Base-by-base conservation (phyloP, 768 basidiomycete genomes). In the Agrocybe chaxingu region DNA sequence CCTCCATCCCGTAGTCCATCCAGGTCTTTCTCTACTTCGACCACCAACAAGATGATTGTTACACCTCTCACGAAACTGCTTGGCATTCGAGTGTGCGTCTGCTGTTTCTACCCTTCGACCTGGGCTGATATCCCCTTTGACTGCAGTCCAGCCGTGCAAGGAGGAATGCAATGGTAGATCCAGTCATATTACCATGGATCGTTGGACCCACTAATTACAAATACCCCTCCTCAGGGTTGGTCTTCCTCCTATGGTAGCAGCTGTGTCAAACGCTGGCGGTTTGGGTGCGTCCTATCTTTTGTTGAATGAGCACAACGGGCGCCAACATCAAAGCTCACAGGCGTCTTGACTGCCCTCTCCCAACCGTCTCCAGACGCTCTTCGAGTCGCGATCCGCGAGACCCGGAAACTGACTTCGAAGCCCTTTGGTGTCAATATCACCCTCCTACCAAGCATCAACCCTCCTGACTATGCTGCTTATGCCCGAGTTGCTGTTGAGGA, bases 361-460 rank as follows among this genome's bases (percentile, higher is more conserved):
- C 91, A 96, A 62, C 92, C 93, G 1, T 80, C 70, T 30, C 93
- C 95, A 0, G 89, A 87, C 0, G 88, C 89, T 2, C 77, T 96
- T 36, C 82, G 92, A 18, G 60, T 70, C 10, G 92, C 89, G 16
- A 95, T 98, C 57, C 77, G 80, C 18, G 85, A 95, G 64, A 92
- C 90, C 5, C 75, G 79, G 38, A 75, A 72, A 41, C 67, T 85
- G 19, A 90, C 89, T 0, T 73, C 72, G 42, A 87, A 88, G 62
- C 85, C 84, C 3, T 91, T 96, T 63, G 91, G 89, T 10, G 89
- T 92, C 45, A 92, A 93, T 61, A 80, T 92, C 56, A 93, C 90
- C 0, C 67, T 94, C n/a, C 74, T 96, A 18, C 94, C 95, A 0
- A 82, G 80, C 31, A 96, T 97, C 58, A 89, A 84, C 50, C 92